phyloP scores from a whole-genome alignment of 352 stramenopile species.

The Pythium guiyangense region DNA sequence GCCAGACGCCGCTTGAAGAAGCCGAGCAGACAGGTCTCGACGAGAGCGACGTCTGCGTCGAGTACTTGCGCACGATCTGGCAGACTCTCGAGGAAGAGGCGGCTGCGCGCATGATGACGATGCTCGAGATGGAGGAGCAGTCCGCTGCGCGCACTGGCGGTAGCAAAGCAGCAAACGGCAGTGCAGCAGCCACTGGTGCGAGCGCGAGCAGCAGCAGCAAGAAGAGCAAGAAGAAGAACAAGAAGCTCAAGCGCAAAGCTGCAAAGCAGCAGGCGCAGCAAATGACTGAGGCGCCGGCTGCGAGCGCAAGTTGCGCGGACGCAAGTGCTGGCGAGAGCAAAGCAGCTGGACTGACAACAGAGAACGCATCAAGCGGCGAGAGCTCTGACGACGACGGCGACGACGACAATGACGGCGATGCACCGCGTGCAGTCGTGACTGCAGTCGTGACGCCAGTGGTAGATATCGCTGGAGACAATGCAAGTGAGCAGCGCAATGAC shows the following conservation, averaged over 20 bases:
- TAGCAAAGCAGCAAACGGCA: not conserved
- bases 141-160: constrained; percentile 7
- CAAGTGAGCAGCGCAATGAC: not conserved
- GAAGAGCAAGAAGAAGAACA: constrained; percentile 72
- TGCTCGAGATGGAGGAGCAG: constrained; percentile 78
- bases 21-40: constrained; percentile 57
- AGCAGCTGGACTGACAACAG: not conserved
- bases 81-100: constrained; percentile 72
- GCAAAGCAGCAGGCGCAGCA: constrained; percentile 22
- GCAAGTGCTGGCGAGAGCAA: not conserved
- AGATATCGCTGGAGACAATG: too few species aligned
- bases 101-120: constrained; percentile 70
- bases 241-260: constrained; percentile 62
- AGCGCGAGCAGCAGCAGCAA: constrained; percentile 17
- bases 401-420: constrained; percentile 1
- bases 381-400: constrained; percentile 13
- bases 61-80: constrained; percentile 60
- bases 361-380: constrained; percentile 10
- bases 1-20: constrained; percentile 78
- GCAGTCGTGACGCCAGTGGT: not conserved
- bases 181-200: too few species aligned
- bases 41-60: constrained; percentile 54
- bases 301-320: not conserved
- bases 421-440: not conserved
- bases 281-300: not conserved